Evolutionary conservation across 2,329 filamentous ascomycete genomes (phyloP).

Genomic region (Setomelanomma holmii): DNA sequence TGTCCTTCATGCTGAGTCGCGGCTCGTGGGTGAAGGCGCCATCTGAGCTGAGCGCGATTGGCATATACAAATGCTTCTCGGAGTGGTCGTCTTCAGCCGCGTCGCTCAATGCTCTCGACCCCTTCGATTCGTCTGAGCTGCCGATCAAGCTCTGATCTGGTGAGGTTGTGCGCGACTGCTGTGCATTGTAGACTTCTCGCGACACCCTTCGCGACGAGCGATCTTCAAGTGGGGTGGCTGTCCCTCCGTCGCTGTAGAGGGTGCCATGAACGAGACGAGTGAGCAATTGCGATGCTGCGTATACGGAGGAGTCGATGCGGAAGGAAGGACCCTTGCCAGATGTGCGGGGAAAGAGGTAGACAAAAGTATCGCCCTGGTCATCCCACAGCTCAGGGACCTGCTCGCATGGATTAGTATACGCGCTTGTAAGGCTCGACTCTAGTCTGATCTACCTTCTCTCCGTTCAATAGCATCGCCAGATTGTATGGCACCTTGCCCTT

Average conservation of each 20-base stretch:
- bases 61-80: constrained; percentile 65
- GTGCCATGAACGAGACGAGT: constrained; percentile 63
- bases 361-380: constrained; percentile 65
- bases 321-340: constrained; percentile 66
- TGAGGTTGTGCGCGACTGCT: constrained; percentile 43
- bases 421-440: constrained; percentile 2
- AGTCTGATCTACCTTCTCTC: constrained; percentile 56
- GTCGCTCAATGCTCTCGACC: constrained; percentile 56
- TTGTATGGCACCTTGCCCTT: constrained; percentile 65
- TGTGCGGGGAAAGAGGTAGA: constrained; percentile 67
- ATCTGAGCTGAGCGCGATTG: constrained; percentile 63
- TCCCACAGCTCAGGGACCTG: constrained; percentile 68
- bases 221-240: constrained; percentile 25
- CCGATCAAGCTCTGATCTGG: constrained; percentile 42
- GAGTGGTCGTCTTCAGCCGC: constrained; percentile 56
- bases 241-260: constrained; percentile 50
- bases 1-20: constrained; percentile 55
- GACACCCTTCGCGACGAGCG: constrained; percentile 30
- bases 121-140: constrained; percentile 56
- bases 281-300: constrained; percentile 63
- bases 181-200: constrained; percentile 19
- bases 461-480: constrained; percentile 57
- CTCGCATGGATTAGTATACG: constrained; percentile 15
- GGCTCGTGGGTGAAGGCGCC: constrained; percentile 44
- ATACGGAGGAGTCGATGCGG: constrained; percentile 65